phyloP scores from a whole-genome alignment of 1,284 basidiomycete genomes.

The Ustilago nuda region DNA sequence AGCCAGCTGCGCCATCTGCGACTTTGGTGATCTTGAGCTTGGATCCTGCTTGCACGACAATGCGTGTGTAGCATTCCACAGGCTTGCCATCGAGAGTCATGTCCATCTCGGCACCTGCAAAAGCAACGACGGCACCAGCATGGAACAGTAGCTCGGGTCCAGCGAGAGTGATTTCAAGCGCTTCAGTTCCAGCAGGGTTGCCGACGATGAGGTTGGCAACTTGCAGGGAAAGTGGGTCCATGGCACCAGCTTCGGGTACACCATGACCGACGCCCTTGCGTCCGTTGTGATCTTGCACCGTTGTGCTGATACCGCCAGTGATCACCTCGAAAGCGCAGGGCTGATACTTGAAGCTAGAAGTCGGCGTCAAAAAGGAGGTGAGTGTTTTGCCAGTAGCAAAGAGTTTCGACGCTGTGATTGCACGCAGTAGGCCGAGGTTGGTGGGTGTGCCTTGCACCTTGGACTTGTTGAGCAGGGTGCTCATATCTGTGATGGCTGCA shows the following conservation, averaged over 20 bases:
- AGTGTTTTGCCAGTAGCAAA: slow-evolving; percentile 72
- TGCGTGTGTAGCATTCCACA: slow-evolving; percentile 73
- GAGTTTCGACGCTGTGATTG: slow-evolving; percentile 19
- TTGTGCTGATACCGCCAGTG: slow-evolving; percentile 75
- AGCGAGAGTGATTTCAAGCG: slow-evolving; percentile 73
- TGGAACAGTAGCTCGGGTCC: slow-evolving; percentile 38
- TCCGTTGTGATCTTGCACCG: slow-evolving; percentile 76
- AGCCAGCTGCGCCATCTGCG: slow-evolving; percentile 69
- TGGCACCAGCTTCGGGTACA: slow-evolving; percentile 78
- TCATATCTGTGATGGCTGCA: slow-evolving; percentile 69
- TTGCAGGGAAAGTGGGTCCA: slow-evolving; percentile 76
- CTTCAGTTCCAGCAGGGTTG: slow-evolving; percentile 74
- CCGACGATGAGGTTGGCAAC: slow-evolving; percentile 76
- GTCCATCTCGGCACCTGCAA: slow-evolving; percentile 74
- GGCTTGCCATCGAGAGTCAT: slow-evolving; percentile 72
- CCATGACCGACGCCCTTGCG: slow-evolving; percentile 74
- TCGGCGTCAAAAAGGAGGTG: slow-evolving; percentile 73
- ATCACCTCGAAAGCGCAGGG: slow-evolving; percentile 74
- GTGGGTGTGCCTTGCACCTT: slow-evolving; percentile 69
- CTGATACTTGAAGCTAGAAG: slow-evolving; percentile 65
- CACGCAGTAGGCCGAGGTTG: slow-evolving; percentile 27
- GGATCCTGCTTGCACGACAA: slow-evolving; percentile 72
- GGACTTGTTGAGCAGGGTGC: slow-evolving; percentile 43
- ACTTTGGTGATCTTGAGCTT: slow-evolving; percentile 71
- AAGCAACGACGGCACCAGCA: slow-evolving; percentile 73